phyloP scores from a whole-genome alignment of 176 grass and related monocot species.

The Themeda triandra region DNA sequence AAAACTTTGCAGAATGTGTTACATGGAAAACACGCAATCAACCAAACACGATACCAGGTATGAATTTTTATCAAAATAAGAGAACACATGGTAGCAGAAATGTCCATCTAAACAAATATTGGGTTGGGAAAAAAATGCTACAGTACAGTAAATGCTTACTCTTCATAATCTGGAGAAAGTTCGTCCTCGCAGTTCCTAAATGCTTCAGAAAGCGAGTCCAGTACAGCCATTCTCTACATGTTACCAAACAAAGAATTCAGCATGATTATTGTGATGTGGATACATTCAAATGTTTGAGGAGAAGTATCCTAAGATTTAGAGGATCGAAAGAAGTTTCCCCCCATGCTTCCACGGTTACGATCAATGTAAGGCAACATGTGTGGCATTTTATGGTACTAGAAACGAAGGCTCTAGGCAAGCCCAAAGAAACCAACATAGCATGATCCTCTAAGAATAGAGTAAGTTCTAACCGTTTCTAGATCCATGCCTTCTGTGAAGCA shows the following conservation, averaged over 20 bases:
- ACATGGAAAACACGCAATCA: not conserved
- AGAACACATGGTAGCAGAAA: not conserved
- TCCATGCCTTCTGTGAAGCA: constrained; percentile 63
- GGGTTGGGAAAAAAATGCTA: not conserved
- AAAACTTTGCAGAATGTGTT: not conserved
- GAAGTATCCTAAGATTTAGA: not conserved
- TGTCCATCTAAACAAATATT: not conserved
- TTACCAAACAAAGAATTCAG: constrained; percentile 18
- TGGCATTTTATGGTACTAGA: not conserved
- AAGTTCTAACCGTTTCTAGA: constrained; percentile 53
- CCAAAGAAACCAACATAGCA: not conserved
- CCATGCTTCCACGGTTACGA: not conserved
- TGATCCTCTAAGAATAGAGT: constrained; percentile 8
- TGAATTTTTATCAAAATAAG: not conserved
- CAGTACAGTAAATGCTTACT: constrained; percentile 40
- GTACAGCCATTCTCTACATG: constrained; percentile 53
- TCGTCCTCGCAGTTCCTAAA: constrained; percentile 48
- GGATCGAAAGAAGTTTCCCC: not conserved
- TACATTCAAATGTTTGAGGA: not conserved
- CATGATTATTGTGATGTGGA: not conserved
- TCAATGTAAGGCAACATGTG: constrained; percentile 1
- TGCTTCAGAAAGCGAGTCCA: constrained; percentile 63
- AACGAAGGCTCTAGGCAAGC: constrained; percentile 6
- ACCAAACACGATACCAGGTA: not conserved
- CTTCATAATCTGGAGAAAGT: constrained; percentile 38